Evolutionary conservation across 1,284 basidiomycete genomes (phyloP).

Genomic region (Ganoderma meredithae): DNA sequence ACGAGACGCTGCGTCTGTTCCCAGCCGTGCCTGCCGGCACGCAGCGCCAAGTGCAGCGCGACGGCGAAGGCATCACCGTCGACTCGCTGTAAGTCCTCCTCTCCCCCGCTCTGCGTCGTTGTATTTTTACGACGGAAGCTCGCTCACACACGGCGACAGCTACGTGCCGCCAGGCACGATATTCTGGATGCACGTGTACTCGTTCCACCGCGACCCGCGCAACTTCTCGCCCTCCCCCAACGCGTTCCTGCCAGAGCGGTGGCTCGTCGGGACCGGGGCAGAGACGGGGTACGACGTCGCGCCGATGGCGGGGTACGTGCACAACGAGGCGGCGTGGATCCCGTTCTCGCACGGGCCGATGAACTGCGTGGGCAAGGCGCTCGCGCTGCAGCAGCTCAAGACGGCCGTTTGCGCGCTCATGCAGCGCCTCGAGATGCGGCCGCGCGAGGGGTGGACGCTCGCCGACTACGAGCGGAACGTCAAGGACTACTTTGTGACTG

Average conservation of each 20-base stretch:
- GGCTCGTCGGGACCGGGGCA: conserved; percentile 27
- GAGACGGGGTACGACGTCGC: background rate
- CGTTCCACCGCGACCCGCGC: conserved; percentile 40
- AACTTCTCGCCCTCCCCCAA: conserved; percentile 40
- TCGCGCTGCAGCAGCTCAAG: conserved; percentile 36
- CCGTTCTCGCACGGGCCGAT: conserved; percentile 37
- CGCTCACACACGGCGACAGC: conserved; percentile 7
- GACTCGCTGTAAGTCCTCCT: conserved; percentile 36
- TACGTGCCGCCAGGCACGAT: conserved; percentile 37
- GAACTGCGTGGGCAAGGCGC: conserved; percentile 36
- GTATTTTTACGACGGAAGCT: background rate
- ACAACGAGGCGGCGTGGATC: conserved; percentile 32
- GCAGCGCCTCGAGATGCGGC: conserved; percentile 31
- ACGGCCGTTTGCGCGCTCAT: conserved; percentile 30
- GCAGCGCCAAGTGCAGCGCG: conserved; percentile 49
- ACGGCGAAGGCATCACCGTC: conserved; percentile 30
- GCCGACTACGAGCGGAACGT: conserved; percentile 22
- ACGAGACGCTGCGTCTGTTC: conserved; percentile 62
- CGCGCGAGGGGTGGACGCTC: conserved; percentile 24
- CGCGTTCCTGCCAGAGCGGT: conserved; percentile 40
- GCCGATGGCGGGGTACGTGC: conserved; percentile 15
- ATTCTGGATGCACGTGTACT: conserved; percentile 34
- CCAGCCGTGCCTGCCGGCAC: conserved; percentile 60
- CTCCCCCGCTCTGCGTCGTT: background rate
- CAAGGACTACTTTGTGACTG: conserved; percentile 24